Evolutionary conservation across 176 grass and related monocot species (phyloP).

Genomic region (Zoysia japonica): DNA sequence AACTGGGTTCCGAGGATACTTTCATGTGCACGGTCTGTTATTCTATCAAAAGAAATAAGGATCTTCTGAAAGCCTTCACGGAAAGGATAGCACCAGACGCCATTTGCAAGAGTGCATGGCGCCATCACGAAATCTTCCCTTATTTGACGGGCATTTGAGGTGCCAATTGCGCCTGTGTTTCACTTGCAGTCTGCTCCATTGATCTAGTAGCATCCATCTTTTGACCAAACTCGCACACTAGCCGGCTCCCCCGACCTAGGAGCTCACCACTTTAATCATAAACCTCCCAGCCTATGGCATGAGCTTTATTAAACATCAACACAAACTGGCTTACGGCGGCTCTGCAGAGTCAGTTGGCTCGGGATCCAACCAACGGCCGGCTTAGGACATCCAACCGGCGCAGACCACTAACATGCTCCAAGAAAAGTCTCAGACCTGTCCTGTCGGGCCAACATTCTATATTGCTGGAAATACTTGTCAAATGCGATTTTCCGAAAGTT

Average conservation of each 20-base stretch:
- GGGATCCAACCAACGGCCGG: slow-evolving; percentile 36
- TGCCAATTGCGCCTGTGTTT: slow-evolving; percentile 3
- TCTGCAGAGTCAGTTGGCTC: not conserved
- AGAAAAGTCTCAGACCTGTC: slow-evolving; percentile 19
- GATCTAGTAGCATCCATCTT: slow-evolving; percentile 28
- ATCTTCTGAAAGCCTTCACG: too few relatives aligned
- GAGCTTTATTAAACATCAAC: slow-evolving; percentile 11
- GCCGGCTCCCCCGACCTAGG: slow-evolving; percentile 41
- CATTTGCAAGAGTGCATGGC: too few relatives aligned
- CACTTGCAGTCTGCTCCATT: slow-evolving; percentile 32
- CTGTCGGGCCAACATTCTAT: slow-evolving; percentile 3
- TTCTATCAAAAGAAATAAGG: slow-evolving; percentile 4
- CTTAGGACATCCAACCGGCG: slow-evolving; percentile 28
- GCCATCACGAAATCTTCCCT: slow-evolving; percentile 37
- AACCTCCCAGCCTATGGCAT: slow-evolving; percentile 17
- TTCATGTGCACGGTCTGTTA: too few relatives aligned
- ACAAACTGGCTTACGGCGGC: not conserved
- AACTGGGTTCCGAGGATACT: not conserved
- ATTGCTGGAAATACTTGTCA: slow-evolving; percentile 43
- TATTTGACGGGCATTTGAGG: not conserved
- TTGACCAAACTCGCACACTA: slow-evolving; percentile 45
- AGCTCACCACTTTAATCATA: slow-evolving; percentile 40
- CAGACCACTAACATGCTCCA: slow-evolving; percentile 25
- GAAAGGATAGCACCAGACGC: too few relatives aligned
- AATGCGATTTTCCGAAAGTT: slow-evolving; percentile 39